Evolutionary conservation across 768 basidiomycete species (phyloP), one percentile per base, ranked within the genome.

Genomic region (Hypholoma sublateritium): DNA sequence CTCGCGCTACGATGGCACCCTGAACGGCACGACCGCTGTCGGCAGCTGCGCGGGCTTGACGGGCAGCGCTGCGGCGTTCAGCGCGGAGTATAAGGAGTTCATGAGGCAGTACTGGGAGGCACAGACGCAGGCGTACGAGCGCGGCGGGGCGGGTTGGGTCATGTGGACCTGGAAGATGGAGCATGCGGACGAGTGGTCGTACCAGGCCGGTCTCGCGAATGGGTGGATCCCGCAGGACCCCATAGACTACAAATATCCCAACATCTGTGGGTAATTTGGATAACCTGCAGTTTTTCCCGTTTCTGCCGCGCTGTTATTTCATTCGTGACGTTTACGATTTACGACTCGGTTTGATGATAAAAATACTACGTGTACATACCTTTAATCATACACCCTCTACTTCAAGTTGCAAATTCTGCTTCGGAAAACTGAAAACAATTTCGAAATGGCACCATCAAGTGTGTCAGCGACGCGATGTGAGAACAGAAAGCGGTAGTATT

Each of bases 161-260:
- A 82, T 85, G 70, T 91, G 89, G 91, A 83, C 87, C 1, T 93
- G 91, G 91, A 93, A 91, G 73, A 72, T 88, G 4, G 91, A 93
- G 72, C 72, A 73, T 55, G 88, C 91, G 1, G 91, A 92, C 59
- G 94, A 96, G 53, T 96, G 94, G 94, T 81, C 89, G 0, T 95
- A 95, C 75, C 81, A 89, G 62, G 86, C 88, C 46, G 93, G 92
- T 35, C 76, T 95, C 24, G 66, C 71, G n/a, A 78, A 85, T 56
- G 93, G 93, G 34, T 94, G 90, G 91, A 95, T 96, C 67, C 91
- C 93, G 6, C 68, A 76, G 56, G 66, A 82, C 57, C 80, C 81
- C 2, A 77, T 76, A 3, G 62, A 68, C 42, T 68, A 62, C 13
- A 64, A 73, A 64, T 91, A 84, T 69, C 86, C 85, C 19, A 54